Percentiles rank a stretch among this genome's conserved stretches.
Evolutionary conservation across 2,329 filamentous ascomycete genomes (phyloP).

Genomic region (Cryphonectria japonica): DNA sequence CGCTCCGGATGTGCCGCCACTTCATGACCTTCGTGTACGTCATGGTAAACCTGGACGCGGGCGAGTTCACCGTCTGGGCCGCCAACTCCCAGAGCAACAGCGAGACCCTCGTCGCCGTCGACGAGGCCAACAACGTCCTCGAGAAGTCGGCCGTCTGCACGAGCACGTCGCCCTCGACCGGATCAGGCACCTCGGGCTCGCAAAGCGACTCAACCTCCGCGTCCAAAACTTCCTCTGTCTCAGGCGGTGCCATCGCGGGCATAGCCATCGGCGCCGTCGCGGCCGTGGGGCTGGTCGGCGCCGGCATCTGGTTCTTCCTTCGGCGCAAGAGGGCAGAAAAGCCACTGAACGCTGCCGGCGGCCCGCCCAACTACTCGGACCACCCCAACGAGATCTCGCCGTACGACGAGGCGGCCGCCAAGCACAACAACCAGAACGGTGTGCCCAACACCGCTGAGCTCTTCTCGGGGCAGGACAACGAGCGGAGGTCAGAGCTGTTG

Average conservation of each 20-base stretch:
- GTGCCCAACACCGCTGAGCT: background rate
- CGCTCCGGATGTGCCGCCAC: background rate
- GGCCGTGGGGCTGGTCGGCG: constrained; percentile 29
- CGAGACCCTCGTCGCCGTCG: constrained; percentile 1
- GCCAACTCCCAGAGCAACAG: constrained; percentile 1
- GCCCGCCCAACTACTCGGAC: background rate
- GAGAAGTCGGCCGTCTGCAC: background rate
- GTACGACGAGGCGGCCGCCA: constrained; percentile 4
- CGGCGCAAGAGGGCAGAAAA: constrained; percentile 14
- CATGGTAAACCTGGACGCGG: background rate
- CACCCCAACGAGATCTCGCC: background rate
- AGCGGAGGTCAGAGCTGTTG: constrained; percentile 4
- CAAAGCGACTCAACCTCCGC: background rate
- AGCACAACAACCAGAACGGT: background rate
- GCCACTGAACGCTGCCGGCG: background rate
- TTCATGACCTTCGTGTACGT: background rate
- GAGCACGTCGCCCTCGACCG: background rate
- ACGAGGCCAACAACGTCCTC: background rate
- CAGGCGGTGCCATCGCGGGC: constrained; percentile 37
- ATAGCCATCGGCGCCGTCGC: constrained; percentile 31
- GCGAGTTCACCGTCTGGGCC: background rate
- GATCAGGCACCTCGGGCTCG: background rate
- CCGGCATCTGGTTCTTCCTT: constrained; percentile 34
- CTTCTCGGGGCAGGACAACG: background rate
- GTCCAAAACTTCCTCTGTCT: background rate